Evolutionary conservation across 1,284 basidiomycete species (phyloP).

Genomic region (Puccinia hordei): DNA sequence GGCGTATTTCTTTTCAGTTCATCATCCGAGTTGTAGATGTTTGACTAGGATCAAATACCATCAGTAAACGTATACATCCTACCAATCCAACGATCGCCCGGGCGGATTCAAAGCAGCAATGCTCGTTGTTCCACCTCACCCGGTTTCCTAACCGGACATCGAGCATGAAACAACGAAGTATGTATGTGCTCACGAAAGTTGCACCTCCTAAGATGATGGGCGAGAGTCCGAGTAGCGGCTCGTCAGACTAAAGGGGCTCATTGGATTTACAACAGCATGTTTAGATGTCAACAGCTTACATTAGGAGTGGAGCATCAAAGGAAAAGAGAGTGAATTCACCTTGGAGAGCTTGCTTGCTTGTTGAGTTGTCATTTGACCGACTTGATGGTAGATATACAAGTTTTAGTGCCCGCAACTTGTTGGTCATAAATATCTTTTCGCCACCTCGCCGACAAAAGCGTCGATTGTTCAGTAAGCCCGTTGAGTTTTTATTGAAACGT

Average conservation of each 20-base stretch:
- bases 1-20: constrained; percentile 68
- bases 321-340: no score
- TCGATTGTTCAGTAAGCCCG: no score
- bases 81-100: no score
- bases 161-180: not conserved
- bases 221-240: constrained; percentile 60
- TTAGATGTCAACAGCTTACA: constrained; percentile 52
- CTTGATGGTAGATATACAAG: no score
- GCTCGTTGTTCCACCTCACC: not conserved
- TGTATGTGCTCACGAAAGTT: constrained; percentile 64
- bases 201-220: constrained; percentile 70
- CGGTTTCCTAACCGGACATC: not conserved
- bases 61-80: no score
- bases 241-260: not conserved
- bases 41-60: constrained; percentile 58
- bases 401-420: no score
- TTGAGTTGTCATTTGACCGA: no score
- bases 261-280: constrained; percentile 43
- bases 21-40: constrained; percentile 71
- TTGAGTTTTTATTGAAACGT: no score
- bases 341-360: no score
- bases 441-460: not conserved
- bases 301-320: no score
- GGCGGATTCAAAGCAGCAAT: not conserved
- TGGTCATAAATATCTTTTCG: no score